Evolutionary conservation across 371 early-diverging fungal genomes (phyloP).

Genomic region (Mortierella sp.): DNA sequence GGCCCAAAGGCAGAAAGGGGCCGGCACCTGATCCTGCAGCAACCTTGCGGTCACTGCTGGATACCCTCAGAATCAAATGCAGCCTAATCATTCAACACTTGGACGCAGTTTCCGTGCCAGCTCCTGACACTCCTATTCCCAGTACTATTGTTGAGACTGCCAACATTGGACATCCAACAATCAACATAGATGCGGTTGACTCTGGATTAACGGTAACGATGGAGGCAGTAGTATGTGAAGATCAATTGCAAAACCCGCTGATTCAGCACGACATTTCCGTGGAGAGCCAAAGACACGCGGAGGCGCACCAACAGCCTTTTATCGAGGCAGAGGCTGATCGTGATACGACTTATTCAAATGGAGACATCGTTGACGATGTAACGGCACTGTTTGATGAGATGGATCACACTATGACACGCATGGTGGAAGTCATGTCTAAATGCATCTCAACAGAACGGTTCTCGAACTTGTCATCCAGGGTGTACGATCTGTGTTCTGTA

Average conservation of each 20-base stretch:
- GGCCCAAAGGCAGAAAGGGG: conserved; percentile 7
- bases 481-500: conserved; percentile 25
- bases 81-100: conserved; percentile 15
- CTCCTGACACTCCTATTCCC: neutral
- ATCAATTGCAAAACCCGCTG: too few species aligned
- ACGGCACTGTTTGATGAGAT: conserved; percentile 26
- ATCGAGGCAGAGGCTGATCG: neutral
- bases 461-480: conserved; percentile 16
- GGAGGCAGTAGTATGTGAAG: too few species aligned
- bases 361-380: conserved; percentile 11
- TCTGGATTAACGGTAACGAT: too few species aligned
- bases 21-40: conserved; percentile 26
- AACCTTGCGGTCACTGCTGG: conserved; percentile 10
- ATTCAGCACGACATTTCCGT: too few species aligned
- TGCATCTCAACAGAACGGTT: conserved; percentile 24
- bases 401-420: conserved; percentile 19
- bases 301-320: too few species aligned
- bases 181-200: too few species aligned
- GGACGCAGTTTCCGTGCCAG: conserved; percentile 5
- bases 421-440: conserved; percentile 30
- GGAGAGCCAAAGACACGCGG: too few species aligned
- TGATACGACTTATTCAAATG: neutral
- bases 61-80: conserved; percentile 23
- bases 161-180: neutral
- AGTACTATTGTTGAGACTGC: neutral